Base-by-base conservation (phyloP, 805 yeast genomes). In the Teunomyces lycoperdinae region DNA sequence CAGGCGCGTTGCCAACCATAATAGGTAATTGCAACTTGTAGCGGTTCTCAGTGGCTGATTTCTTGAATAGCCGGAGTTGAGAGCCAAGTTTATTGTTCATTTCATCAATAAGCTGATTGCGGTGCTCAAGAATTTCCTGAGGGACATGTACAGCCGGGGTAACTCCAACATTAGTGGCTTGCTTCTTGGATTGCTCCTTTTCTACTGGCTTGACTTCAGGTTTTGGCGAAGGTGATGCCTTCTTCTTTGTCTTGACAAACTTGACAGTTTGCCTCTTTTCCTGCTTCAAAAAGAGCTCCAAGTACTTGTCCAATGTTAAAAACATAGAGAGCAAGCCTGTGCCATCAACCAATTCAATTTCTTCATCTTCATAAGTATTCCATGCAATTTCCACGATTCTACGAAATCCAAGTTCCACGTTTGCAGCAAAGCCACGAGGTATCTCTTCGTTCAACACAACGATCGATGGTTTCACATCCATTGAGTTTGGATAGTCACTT, bases 361-460 rank as follows among this genome's bases (percentile, higher is more conserved):
- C 63, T 36, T 56, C 61, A 29, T 58, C 63, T n/a, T 46, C 40
- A 5, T 46, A 29, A 36, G 53, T 51, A 31, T 53, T 64, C 45
- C 49, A 45, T 11, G 70, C 67, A 4, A 63, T 43, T 5, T 51
- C 50, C 6, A 57, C 77, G 16, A 83, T 80, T 41, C 66, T 61
- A 36, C 66, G 66, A 61, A 83, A 87, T 5, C 90, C 92, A 4
- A 63, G 54, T 57, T 86, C 92, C n/a, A 86, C 70, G 54, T 85
- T 85, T 10, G 77, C 69, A 10, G 87, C 78, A 58, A 67, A 82
- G 0, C 91, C 92, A 48, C 81, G 69, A 1, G 92, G 89, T 10
- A 86, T 83, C 29, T 84, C 88, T 30, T 77, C 76, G 64, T 85
- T 85, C 45, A 81, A 68, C 6, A 87, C 85, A 31, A 72, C 66